Conservation (phyloP, 1,139 yeast genomes). For the Meyerozyma smithsonii region DNA sequence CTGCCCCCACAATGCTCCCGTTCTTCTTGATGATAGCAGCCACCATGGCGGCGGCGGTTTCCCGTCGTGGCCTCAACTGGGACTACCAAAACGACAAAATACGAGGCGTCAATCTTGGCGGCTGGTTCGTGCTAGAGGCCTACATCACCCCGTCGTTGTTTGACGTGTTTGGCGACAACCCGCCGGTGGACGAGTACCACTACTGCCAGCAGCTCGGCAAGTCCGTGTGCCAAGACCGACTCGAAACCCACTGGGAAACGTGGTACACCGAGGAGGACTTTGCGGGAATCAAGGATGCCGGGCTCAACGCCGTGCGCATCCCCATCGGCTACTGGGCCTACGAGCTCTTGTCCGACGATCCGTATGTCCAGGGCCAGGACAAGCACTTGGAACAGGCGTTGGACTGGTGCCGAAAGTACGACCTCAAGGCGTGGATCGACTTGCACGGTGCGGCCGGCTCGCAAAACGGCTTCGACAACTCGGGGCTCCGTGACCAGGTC, state of each 20-base stretch:
- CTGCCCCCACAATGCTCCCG: not conserved
- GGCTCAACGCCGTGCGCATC: constrained; percentile 81
- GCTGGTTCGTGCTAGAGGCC: constrained; percentile 86
- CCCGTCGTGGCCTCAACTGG: constrained; percentile 18
- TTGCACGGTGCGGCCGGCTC: constrained; percentile 97
- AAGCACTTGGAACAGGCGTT: constrained; percentile 70
- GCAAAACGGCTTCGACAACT: constrained; percentile 94
- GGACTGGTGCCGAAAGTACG: constrained; percentile 62
- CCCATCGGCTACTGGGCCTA: constrained; percentile 99
- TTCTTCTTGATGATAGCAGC: not conserved
- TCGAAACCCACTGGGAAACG: constrained; percentile 70
- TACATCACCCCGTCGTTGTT: constrained; percentile 83
- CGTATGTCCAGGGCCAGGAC: constrained; percentile 85
- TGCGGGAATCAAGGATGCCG: constrained; percentile 52
- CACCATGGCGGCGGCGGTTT: not conserved
- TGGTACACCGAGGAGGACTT: constrained; percentile 80
- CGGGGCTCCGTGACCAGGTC: constrained; percentile 71
- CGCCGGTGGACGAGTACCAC: constrained; percentile 88
- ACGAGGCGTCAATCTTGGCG: constrained; percentile 83
- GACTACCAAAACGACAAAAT: constrained; percentile 52
- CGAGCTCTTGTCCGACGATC: constrained; percentile 57
- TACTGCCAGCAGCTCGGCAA: constrained; percentile 61
- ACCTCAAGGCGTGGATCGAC: constrained; percentile 82
- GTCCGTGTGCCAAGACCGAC: constrained; percentile 45
- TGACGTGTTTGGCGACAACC: constrained; percentile 38